Conservation (phyloP, 2,329 filamentous ascomycete genomes). For the Fusarium acutatum region DNA sequence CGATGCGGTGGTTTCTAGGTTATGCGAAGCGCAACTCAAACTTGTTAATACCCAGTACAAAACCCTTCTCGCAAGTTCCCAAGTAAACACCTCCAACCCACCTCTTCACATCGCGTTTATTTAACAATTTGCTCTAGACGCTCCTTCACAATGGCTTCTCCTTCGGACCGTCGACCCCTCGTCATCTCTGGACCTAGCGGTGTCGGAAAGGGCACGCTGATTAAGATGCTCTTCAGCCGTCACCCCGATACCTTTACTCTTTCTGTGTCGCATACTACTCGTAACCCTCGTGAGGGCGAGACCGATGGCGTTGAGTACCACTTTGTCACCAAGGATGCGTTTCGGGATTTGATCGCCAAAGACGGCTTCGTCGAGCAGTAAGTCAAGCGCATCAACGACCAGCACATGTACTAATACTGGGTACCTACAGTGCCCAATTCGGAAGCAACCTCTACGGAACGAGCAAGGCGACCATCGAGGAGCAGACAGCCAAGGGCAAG, state of each 20-base stretch:
- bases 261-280: constrained; percentile 81
- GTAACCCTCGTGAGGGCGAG: constrained; percentile 79
- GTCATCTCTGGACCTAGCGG: constrained; percentile 84
- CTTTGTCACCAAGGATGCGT: constrained; percentile 73
- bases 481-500: constrained; percentile 74
- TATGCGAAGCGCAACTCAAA: constrained; percentile 28
- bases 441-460: constrained; percentile 90
- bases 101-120: too few relatives aligned
- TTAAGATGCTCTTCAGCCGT: constrained; percentile 72
- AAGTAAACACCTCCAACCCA: neutral
- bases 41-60: constrained; percentile 2
- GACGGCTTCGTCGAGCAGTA: constrained; percentile 81
- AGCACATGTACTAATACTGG: neutral
- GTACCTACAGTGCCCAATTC: constrained; percentile 71
- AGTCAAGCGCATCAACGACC: neutral
- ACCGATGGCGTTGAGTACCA: constrained; percentile 81
- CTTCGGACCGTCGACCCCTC: constrained; percentile 67
- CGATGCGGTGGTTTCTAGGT: constrained; percentile 29
- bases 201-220: constrained; percentile 83
- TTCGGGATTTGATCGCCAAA: constrained; percentile 70
- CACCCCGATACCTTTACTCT: constrained; percentile 62
- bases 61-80: constrained; percentile 6
- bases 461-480: constrained; percentile 78
- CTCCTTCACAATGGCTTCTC: constrained; percentile 41
- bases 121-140: neutral